Evolutionary conservation across 306 rosid species (phyloP).

Genomic region (Prunus persica): DNA sequence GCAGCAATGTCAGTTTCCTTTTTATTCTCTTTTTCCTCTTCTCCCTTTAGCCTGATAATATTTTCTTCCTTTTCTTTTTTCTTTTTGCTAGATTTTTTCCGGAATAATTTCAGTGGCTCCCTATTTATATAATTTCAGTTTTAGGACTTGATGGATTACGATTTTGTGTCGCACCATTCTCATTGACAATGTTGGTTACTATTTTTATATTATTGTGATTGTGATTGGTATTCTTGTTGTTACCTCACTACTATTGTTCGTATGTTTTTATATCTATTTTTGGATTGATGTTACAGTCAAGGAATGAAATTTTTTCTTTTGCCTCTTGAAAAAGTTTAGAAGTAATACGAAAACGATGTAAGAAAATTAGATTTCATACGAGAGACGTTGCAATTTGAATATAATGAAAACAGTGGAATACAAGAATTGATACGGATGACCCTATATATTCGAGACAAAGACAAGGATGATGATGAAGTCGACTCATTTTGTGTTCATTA

Average conservation of each 20-base stretch:
- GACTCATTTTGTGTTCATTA: neutral
- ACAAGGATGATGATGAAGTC: neutral
- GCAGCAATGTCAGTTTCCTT: slow-evolving; percentile 72
- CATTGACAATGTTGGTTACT: neutral
- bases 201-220: neutral
- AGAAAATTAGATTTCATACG: neutral
- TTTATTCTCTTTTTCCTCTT: slow-evolving; percentile 3
- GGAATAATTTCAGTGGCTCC: neutral
- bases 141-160: neutral
- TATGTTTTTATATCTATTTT: neutral
- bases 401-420: neutral
- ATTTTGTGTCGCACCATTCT: neutral
- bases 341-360: neutral
- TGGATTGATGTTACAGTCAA: slow-evolving; percentile 3
- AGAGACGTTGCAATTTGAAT: neutral
- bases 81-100: neutral
- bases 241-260: neutral
- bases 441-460: neutral
- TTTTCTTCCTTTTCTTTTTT: neutral
- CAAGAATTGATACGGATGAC: neutral
- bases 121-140: neutral
- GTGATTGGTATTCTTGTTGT: neutral
- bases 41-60: neutral
- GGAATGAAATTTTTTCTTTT: neutral
- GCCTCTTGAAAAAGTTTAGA: neutral